Percentiles rank a stretch among this genome's conserved stretches.
Evolutionary conservation across 164 flowering plant species (phyloP).

Genomic region (Umbellularia californica): DNA sequence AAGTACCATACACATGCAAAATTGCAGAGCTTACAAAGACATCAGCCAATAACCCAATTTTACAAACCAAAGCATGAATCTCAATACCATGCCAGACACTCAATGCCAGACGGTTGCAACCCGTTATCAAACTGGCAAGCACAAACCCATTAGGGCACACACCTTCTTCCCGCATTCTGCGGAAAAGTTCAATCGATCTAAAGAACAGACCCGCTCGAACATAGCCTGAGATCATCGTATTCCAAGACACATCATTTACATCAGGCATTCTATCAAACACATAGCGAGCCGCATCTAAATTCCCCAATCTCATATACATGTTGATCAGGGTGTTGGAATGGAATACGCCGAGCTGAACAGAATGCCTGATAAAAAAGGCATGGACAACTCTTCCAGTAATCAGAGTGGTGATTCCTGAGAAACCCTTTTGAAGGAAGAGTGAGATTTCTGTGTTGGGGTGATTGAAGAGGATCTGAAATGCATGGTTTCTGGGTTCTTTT

Average conservation of each 20-base stretch:
- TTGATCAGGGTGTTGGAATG: constrained; percentile 57
- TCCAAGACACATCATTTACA: constrained; percentile 74
- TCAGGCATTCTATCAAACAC: constrained; percentile 59
- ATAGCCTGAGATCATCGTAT: constrained; percentile 62
- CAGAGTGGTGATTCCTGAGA: constrained; percentile 46
- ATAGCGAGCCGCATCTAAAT: constrained; percentile 29
- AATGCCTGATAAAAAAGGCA: constrained; percentile 42
- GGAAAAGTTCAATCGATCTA: constrained; percentile 42
- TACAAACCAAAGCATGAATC: constrained; percentile 53
- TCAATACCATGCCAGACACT: constrained; percentile 51
- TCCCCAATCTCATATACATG: constrained; percentile 56
- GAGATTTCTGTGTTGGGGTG: constrained; percentile 52
- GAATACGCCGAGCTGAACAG: constrained; percentile 28
- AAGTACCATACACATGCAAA: constrained; percentile 66
- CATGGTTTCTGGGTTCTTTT: constrained; percentile 14
- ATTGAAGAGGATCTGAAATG: constrained; percentile 18
- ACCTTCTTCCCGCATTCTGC: constrained; percentile 37
- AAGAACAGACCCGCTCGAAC: constrained; percentile 39
- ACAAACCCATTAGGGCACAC: constrained; percentile 45
- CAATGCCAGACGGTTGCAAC: constrained; percentile 40
- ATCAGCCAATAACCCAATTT: constrained; percentile 48
- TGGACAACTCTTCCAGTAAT: constrained; percentile 57
- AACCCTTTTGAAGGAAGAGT: constrained; percentile 57
- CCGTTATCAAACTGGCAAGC: constrained; percentile 58
- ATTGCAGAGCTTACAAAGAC: constrained; percentile 72